Base-by-base conservation (phyloP, 2,329 filamentous ascomycete genomes). In the Tolypocladium inflatum region DNA sequence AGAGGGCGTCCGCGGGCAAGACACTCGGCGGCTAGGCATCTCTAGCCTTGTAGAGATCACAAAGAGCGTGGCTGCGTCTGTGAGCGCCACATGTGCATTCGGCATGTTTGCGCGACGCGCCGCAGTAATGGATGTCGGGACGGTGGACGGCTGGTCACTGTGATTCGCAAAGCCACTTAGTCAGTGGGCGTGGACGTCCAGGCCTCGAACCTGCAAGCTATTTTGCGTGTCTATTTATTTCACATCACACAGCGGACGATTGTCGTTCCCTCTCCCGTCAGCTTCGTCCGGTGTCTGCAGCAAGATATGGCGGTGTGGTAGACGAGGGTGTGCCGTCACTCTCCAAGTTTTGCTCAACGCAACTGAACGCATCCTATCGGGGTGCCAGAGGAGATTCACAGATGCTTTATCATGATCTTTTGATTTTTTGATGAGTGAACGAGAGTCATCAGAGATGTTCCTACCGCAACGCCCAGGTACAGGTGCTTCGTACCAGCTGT, bases 381-480 rank as follows among this genome's bases (percentile, higher is more conserved):
- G 48, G 11, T 23, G 13, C 21, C 17, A 37, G 19, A 30, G n/a
- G 51, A 35, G 23, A 42, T 21, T 33, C 42, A 17, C 42, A 4
- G 2, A 3, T 35, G 30, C 30, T n/a, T n/a, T 4, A 13, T 33
- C 0, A 3, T n/a, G n/a, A n/a, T n/a, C n/a, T n/a, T n/a, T n/a
- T 13, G 19, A n/a, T 19, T 4, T 51, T 21, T 21, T 35, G 19
- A 9, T 7, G 19, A 21, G 43, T 13, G n/a, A 2, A 8, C 17
- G 19, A 21, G 17, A 13, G 48, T 35, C 48, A 33, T 35, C 48
- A 15, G 17, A 35, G 7, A 19, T n/a, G 17, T 17, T 7, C 19
- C 8, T 19, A 6, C 8, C 11, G 11, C 11, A 21, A 26, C 5
- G 21, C 5, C 37, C 37, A 17, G 6, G 37, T 38, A 17, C 13